Evolutionary conservation across 352 stramenopile species (phyloP).

Genomic region (Peronospora farinosa): DNA sequence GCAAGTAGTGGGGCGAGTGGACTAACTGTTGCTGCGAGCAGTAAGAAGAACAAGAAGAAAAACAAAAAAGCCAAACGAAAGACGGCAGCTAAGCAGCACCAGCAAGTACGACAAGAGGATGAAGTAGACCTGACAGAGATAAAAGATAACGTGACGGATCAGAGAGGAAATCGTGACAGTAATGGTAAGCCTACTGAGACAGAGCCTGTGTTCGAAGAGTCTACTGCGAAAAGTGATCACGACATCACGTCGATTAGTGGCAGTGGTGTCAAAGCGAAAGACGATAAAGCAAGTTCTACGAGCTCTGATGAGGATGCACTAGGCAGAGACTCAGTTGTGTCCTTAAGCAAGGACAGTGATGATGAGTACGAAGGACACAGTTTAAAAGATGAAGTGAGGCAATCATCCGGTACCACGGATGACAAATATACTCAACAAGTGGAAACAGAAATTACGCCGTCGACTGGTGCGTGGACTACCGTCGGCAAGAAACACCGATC

Average conservation of each 20-base stretch:
- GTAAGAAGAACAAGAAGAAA: slow-evolving; percentile 69
- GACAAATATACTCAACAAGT: not conserved
- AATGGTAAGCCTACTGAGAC: not conserved
- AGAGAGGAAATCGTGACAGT: not conserved
- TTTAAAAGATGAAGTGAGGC: slow-evolving; percentile 1
- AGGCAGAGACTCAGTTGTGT: slow-evolving; percentile 11
- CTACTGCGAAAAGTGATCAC: slow-evolving; percentile 1
- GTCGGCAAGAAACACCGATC: slow-evolving; percentile 64
- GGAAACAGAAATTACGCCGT: not conserved
- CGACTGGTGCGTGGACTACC: slow-evolving; percentile 56
- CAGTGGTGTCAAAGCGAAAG: slow-evolving; percentile 3
- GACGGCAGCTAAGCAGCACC: slow-evolving; percentile 27
- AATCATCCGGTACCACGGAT: slow-evolving; percentile 1
- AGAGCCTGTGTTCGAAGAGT: slow-evolving; percentile 1
- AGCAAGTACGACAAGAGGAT: slow-evolving; percentile 15
- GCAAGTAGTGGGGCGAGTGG: slow-evolving; percentile 3
- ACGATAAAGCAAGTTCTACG: slow-evolving; percentile 13
- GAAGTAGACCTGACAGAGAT: slow-evolving; percentile 4
- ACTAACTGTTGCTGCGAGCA: slow-evolving; percentile 2
- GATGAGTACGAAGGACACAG: slow-evolving; percentile 8
- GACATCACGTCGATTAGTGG: not conserved
- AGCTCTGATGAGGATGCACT: slow-evolving; percentile 19
- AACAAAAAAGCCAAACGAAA: slow-evolving; percentile 70
- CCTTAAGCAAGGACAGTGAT: slow-evolving; percentile 14
- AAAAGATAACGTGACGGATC: not conserved